phyloP scores from a whole-genome alignment of 768 basidiomycete species.

The Daedaleopsis nitida region DNA sequence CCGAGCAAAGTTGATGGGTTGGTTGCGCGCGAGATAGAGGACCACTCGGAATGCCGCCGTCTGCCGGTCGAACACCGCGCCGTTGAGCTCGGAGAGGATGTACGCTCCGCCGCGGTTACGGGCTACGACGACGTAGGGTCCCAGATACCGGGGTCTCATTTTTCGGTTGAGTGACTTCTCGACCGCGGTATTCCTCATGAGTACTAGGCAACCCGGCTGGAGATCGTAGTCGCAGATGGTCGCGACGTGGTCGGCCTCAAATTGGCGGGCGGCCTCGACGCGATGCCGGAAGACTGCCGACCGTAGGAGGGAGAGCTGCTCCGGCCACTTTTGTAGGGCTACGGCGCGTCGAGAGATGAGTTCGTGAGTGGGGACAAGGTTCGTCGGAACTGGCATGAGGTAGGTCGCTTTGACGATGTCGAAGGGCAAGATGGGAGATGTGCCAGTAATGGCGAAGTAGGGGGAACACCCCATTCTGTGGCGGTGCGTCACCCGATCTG shows the following conservation, averaged over 20 bases:
- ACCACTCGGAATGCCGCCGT: conserved; percentile 23
- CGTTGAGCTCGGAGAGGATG: conserved; percentile 20
- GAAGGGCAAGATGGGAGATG: conserved; percentile 18
- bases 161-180: conserved; percentile 25
- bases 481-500: conserved; percentile 33
- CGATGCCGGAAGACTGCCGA: neutral
- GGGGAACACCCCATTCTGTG: conserved; percentile 33
- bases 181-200: conserved; percentile 26
- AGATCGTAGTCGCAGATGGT: conserved; percentile 27
- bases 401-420: conserved; percentile 19
- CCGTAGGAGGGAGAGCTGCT: conserved; percentile 1
- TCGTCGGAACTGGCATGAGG: neutral
- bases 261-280: neutral
- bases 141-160: conserved; percentile 21
- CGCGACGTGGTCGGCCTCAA: neutral
- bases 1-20: neutral
- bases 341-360: conserved; percentile 4
- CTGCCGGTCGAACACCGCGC: conserved; percentile 12
- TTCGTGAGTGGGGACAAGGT: conserved; percentile 9
- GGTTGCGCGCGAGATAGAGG: conserved; percentile 9
- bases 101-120: conserved; percentile 19
- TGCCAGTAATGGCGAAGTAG: conserved; percentile 10
- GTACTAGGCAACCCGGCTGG: conserved; percentile 23
- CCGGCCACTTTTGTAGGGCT: conserved; percentile 14
- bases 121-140: conserved; percentile 22